phyloP scores from a whole-genome alignment of 352 stramenopile species.

The Globisporangium iwayamae region DNA sequence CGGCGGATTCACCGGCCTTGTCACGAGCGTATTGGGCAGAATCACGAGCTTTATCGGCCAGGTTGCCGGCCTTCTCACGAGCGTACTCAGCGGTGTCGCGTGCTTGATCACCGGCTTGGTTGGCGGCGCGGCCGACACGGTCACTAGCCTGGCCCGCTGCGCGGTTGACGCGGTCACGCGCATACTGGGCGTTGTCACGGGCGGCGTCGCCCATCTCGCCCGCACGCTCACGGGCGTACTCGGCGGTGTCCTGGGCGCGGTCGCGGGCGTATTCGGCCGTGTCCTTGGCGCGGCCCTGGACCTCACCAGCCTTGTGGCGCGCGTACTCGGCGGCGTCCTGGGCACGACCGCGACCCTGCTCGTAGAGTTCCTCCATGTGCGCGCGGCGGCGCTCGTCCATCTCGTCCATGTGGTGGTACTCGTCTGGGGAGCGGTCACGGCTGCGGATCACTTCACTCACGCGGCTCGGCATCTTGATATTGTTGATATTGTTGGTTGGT shows the following conservation, averaged over 20 bases:
- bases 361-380: constrained; percentile 11
- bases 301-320: constrained; percentile 29
- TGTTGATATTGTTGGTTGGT: constrained; percentile 3
- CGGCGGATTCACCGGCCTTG: constrained; percentile 6
- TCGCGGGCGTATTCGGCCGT: neutral
- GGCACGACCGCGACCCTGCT: constrained; percentile 4
- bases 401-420: constrained; percentile 15
- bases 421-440: constrained; percentile 1
- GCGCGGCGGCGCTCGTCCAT: constrained; percentile 5
- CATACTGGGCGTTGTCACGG: neutral
- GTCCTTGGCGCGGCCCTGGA: constrained; percentile 18
- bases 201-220: neutral
- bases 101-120: neutral
- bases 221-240: neutral
- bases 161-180: constrained; percentile 13
- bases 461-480: constrained; percentile 15
- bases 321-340: constrained; percentile 3
- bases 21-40: neutral
- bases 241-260: constrained; percentile 3
- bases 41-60: neutral
- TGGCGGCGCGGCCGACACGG: constrained; percentile 14
- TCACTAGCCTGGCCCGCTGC: neutral
- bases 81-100: neutral
- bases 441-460: constrained; percentile 17
- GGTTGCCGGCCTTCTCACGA: neutral